phyloP scores from a whole-genome alignment of 345 rosid species.

The Schrenkiella parvula region DNA sequence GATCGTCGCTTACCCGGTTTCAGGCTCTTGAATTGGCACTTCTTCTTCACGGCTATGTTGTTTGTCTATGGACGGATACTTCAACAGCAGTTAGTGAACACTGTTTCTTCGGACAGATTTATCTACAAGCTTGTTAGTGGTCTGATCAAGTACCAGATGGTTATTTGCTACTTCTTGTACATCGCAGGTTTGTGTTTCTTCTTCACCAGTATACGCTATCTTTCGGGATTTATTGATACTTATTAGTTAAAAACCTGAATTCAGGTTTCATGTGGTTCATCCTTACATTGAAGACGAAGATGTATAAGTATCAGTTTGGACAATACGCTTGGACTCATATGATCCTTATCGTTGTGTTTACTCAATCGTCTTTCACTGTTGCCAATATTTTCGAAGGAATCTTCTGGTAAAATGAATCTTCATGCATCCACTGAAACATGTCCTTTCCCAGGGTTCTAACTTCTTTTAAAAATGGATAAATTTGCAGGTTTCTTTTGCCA shows the following conservation, averaged over 20 bases:
- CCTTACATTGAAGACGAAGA: conserved; percentile 83
- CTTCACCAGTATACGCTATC: background rate
- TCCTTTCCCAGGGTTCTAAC: conserved; percentile 11
- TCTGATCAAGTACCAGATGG: conserved; percentile 90
- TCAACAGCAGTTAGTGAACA: conserved; percentile 80
- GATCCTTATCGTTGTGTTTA: conserved; percentile 91
- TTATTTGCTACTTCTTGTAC: conserved; percentile 74
- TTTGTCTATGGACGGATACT: conserved; percentile 92
- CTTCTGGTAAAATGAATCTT: conserved; percentile 56
- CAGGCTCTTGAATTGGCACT: conserved; percentile 86
- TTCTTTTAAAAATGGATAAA: conserved; percentile 39
- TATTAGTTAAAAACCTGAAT: background rate
- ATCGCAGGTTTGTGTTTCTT: conserved; percentile 61
- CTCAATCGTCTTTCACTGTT: conserved; percentile 86
- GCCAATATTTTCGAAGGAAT: conserved; percentile 96
- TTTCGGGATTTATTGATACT: background rate
- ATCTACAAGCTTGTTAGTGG: conserved; percentile 72
- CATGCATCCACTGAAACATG: background rate
- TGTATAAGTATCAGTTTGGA: conserved; percentile 98
- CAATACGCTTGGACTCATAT: conserved; percentile 99
- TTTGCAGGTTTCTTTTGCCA: conserved; percentile 89
- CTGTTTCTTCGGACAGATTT: conserved; percentile 75
- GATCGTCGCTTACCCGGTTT: conserved; percentile 82
- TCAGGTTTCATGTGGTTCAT: conserved; percentile 98
- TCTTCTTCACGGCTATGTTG: conserved; percentile 93